A percentile compares a stretch with the other conserved stretches of the same genome.
phyloP scores from a whole-genome alignment of 2,329 filamentous ascomycete species.

The Aspergillus alliaceus region DNA sequence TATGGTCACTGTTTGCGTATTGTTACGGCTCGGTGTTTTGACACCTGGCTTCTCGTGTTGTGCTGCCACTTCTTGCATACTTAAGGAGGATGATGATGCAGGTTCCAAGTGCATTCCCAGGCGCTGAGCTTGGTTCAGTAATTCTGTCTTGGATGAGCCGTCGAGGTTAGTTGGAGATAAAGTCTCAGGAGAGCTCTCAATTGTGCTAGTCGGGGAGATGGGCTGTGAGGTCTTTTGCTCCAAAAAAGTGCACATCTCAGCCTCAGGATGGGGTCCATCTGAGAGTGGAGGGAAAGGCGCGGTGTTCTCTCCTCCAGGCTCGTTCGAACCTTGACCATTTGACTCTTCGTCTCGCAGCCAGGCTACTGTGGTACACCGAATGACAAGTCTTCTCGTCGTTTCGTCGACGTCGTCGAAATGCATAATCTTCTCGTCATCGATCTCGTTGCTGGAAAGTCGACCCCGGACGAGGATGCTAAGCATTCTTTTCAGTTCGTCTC shows the following conservation, averaged over 20 bases:
- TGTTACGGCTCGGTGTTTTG: constrained; percentile 69
- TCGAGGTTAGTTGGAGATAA: constrained; percentile 35
- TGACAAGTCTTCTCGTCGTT: constrained; percentile 49
- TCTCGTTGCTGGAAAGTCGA: constrained; percentile 60
- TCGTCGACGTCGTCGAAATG: constrained; percentile 53
- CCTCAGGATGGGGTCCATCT: constrained; percentile 9
- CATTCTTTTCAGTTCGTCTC: constrained; percentile 75
- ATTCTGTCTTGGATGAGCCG: not conserved
- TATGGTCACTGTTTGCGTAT: constrained; percentile 27
- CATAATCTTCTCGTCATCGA: constrained; percentile 45
- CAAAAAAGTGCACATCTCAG: constrained; percentile 22
- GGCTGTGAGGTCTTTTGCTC: constrained; percentile 40
- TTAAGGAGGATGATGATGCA: constrained; percentile 70
- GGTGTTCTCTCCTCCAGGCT: constrained; percentile 6
- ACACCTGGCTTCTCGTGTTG: constrained; percentile 81
- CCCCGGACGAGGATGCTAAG: constrained; percentile 72
- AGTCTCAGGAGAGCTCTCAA: constrained; percentile 47
- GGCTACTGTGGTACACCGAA: constrained; percentile 46
- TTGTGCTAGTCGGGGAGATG: constrained; percentile 27
- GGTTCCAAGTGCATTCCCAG: constrained; percentile 71
- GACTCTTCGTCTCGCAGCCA: constrained; percentile 42
- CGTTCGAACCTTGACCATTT: not conserved
- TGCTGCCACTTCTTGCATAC: constrained; percentile 74
- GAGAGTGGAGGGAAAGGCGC: not conserved
- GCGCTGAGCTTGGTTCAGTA: constrained; percentile 24